These are phyloP conservation scores for Aureobasidium sp. DNA, from an alignment of 2,329 filamentous ascomycete species.

Conservation along the genomic window DNA sequence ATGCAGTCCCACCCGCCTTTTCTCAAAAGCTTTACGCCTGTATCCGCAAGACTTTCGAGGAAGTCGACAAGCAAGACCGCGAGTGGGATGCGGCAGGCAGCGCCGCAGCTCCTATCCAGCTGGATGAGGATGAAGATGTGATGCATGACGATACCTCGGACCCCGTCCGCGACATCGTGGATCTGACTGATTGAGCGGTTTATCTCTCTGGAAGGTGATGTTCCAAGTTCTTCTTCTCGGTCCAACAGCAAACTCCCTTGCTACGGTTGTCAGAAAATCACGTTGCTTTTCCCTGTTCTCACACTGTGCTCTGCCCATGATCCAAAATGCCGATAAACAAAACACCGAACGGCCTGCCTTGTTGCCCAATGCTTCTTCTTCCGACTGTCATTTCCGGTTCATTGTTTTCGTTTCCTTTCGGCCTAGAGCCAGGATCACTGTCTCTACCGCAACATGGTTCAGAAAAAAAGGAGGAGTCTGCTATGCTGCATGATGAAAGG, in stretches of 20 bases:
- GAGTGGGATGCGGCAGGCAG: neutral
- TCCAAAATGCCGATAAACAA: too few species aligned
- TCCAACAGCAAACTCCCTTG: too few species aligned
- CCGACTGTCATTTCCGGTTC: neutral
- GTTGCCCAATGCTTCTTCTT: neutral
- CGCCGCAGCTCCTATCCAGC: neutral
- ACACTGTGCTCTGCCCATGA: neutral
- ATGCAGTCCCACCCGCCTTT: constrained; percentile 62
- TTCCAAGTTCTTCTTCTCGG: too few species aligned
- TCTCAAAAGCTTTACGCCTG: constrained; percentile 13
- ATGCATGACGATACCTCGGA: too few species aligned
- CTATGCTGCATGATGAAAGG: too few species aligned
- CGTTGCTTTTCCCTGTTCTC: neutral
- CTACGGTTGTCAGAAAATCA: neutral
- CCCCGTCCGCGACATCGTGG: neutral
- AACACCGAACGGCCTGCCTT: too few species aligned
- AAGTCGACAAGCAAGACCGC: neutral
- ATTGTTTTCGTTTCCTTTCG: neutral
- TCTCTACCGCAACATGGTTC: neutral
- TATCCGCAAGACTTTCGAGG: constrained; percentile 12
- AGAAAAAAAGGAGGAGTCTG: too few species aligned
- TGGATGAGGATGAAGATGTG: neutral
- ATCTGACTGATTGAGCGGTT: neutral
- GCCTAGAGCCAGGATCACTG: neutral
- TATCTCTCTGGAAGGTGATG: too few species aligned